phyloP scores from a whole-genome alignment of 1,284 basidiomycete species.

The Athelia sp. region DNA sequence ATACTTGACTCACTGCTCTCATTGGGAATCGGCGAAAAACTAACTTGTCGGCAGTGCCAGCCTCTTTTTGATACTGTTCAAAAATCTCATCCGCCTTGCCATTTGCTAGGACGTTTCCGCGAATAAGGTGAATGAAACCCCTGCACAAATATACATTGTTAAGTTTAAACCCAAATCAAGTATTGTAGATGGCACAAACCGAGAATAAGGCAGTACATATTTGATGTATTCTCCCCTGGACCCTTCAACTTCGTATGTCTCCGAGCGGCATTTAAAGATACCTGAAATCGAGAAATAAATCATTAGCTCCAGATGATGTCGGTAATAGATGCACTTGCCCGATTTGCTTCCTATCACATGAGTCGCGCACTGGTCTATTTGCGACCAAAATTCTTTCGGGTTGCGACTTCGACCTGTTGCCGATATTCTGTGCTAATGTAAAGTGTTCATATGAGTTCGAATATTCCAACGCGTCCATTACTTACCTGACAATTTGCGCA shows the following conservation, averaged over 20 bases:
- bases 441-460: constrained; percentile 6
- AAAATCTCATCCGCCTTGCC: constrained; percentile 51
- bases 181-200: background rate
- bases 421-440: background rate
- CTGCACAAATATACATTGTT: too few species aligned
- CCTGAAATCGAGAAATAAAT: background rate
- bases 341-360: background rate
- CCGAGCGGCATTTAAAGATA: background rate
- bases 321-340: background rate
- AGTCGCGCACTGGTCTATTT: background rate
- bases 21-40: constrained; percentile 67
- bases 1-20: constrained; percentile 41
- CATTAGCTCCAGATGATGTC: background rate
- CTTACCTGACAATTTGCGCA: constrained; percentile 51
- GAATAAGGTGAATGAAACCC: constrained; percentile 59
- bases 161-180: too few species aligned
- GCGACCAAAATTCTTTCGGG: background rate
- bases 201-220: background rate
- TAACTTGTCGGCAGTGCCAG: constrained; percentile 39
- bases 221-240: background rate
- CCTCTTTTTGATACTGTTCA: constrained; percentile 58
- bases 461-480: constrained; percentile 27
- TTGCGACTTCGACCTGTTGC: constrained; percentile 18
- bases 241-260: background rate
- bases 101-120: constrained; percentile 34